Percentiles rank a stretch among this genome's conserved stretches.
Conservation (phyloP, 768 basidiomycete genomes). For the Russula compacta region DNA sequence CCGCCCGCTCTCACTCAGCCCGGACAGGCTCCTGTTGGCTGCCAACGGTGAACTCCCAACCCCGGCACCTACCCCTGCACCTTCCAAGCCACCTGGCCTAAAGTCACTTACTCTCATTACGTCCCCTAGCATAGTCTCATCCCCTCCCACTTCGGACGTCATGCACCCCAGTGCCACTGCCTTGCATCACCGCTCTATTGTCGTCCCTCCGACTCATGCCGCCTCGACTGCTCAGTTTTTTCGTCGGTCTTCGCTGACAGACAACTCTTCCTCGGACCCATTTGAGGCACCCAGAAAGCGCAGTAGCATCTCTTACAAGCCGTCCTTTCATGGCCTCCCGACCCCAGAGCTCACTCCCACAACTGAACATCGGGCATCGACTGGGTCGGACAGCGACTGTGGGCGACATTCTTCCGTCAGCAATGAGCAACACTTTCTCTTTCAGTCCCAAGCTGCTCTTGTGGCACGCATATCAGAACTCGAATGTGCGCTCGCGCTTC, state of each 20-base stretch:
- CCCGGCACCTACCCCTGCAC: conserved; percentile 43
- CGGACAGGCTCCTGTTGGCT: conserved; percentile 36
- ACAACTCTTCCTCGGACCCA: conserved; percentile 26
- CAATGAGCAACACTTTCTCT: conserved; percentile 78
- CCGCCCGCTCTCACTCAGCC: conserved; percentile 63
- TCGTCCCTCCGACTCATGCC: conserved; percentile 25
- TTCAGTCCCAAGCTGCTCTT: conserved; percentile 76
- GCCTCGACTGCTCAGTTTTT: conserved; percentile 29
- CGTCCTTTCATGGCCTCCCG: conserved; percentile 43
- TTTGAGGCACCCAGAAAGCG: conserved; percentile 34
- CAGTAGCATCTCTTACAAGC: conserved; percentile 72
- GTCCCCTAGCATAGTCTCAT: conserved; percentile 17
- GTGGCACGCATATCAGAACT: conserved; percentile 75
- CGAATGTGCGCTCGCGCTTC: conserved; percentile 55
- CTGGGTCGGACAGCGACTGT: conserved; percentile 27
- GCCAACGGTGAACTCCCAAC: conserved; percentile 21
- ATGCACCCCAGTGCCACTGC: conserved; percentile 10
- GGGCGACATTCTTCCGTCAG: conserved; percentile 19
- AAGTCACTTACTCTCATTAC: conserved; percentile 43
- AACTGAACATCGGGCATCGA: conserved; percentile 36
- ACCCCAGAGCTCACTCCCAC: conserved; percentile 72
- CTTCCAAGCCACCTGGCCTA: conserved; percentile 40
- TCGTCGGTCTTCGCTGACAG: conserved; percentile 27
- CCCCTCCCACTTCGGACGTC: conserved; percentile 6
- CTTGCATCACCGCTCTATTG: conserved; percentile 28